Conservation (phyloP, 805 yeast genomes). For the Myxozyma kluyveri region DNA sequence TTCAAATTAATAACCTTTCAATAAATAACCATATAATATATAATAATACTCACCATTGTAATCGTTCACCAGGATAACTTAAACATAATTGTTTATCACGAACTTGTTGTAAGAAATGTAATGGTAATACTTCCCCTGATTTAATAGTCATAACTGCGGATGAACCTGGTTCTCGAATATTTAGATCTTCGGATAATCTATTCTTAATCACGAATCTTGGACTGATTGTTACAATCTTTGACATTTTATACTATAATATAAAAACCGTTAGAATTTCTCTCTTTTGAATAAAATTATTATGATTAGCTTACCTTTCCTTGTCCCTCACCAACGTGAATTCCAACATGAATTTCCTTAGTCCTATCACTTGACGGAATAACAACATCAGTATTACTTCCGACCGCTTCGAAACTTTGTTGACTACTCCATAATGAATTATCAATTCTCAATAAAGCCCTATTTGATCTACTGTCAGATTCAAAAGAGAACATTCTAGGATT, state of each 20-base stretch:
- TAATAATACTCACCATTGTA: slow-evolving; percentile 13
- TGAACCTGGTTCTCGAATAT: slow-evolving; percentile 67
- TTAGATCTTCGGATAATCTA: slow-evolving; percentile 53
- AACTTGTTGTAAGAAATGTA: slow-evolving; percentile 54
- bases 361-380: slow-evolving; percentile 40
- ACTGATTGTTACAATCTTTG: slow-evolving; percentile 73
- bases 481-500: slow-evolving; percentile 85
- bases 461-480: slow-evolving; percentile 56
- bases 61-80: slow-evolving; percentile 47
- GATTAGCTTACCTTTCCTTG: slow-evolving; percentile 65
- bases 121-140: slow-evolving; percentile 35
- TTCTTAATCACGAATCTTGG: slow-evolving; percentile 82
- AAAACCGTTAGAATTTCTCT: too few species aligned
- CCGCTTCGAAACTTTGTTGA: slow-evolving; percentile 80
- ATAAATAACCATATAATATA: not conserved
- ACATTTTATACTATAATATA: slow-evolving; percentile 49
- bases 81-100: slow-evolving; percentile 59
- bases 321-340: slow-evolving; percentile 75
- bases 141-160: slow-evolving; percentile 40
- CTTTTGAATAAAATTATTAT: too few species aligned
- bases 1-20: slow-evolving; percentile 48
- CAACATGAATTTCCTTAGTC: slow-evolving; percentile 63
- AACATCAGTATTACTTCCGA: slow-evolving; percentile 74
- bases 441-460: slow-evolving; percentile 63
- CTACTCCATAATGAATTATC: slow-evolving; percentile 70